These are phyloP conservation scores for Pythium apleroticum DNA, from an alignment of 352 stramenopile species.

Conservation along the genomic window DNA sequence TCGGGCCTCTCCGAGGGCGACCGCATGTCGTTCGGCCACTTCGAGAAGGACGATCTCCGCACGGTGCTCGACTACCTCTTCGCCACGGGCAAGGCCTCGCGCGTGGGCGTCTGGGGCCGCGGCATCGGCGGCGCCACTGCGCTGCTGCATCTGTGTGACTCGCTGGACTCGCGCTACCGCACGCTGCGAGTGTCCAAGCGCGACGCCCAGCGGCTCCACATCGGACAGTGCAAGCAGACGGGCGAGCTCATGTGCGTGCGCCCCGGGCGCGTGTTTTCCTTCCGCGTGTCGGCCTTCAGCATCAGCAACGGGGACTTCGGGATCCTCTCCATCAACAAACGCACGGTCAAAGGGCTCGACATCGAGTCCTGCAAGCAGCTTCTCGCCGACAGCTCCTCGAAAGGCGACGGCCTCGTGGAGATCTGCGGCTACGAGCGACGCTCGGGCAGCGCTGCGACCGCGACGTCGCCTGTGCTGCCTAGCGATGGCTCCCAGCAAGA, in stretches of 20 bases:
- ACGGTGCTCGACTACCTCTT: slow-evolving; percentile 66
- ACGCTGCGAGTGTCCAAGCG: slow-evolving; percentile 40
- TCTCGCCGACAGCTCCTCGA: slow-evolving; percentile 27
- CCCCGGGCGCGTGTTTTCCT: slow-evolving; percentile 40
- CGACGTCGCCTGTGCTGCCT: background rate
- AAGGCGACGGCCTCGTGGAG: slow-evolving; percentile 18
- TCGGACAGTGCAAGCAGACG: slow-evolving; percentile 46
- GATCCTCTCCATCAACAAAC: slow-evolving; percentile 56
- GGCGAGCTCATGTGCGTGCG: slow-evolving; percentile 51
- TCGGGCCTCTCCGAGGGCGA: slow-evolving; percentile 66
- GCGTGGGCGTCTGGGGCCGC: slow-evolving; percentile 63
- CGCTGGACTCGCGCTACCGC: slow-evolving; percentile 46
- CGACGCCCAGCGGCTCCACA: slow-evolving; percentile 38
- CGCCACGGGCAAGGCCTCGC: slow-evolving; percentile 49
- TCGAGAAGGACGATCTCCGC: slow-evolving; percentile 66
- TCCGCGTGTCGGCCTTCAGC: slow-evolving; percentile 58
- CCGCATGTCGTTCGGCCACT: slow-evolving; percentile 66
- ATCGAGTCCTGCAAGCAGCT: slow-evolving; percentile 37
- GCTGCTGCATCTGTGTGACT: slow-evolving; percentile 52
- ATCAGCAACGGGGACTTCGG: slow-evolving; percentile 66
- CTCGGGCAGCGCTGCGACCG: background rate
- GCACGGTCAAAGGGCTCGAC: slow-evolving; percentile 42
- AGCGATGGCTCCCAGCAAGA: background rate
- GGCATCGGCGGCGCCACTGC: slow-evolving; percentile 58
- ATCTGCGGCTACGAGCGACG: slow-evolving; percentile 31